These are phyloP conservation scores for Eugenia klotzschiana DNA, from an alignment of 441 rosid genomes.

Conservation along the genomic window DNA sequence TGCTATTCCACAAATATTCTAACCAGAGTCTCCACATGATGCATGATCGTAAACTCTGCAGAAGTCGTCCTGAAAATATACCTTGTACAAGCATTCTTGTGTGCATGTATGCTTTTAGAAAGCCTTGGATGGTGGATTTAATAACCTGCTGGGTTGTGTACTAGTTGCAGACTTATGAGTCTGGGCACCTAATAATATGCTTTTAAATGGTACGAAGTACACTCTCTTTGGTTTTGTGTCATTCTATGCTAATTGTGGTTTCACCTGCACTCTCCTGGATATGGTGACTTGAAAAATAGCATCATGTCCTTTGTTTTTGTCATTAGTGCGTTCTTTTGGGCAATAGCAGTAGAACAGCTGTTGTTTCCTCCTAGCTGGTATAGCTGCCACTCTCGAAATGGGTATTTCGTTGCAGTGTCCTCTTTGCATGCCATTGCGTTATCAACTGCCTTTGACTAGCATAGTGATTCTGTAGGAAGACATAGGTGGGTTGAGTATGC, in stretches of 20 bases:
- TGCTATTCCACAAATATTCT: not conserved
- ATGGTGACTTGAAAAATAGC: not conserved
- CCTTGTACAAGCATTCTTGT: not conserved
- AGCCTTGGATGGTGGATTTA: not conserved
- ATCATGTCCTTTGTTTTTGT: not conserved
- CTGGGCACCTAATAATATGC: not conserved
- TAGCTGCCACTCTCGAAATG: not conserved
- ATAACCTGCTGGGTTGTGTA: not conserved
- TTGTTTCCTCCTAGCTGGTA: not conserved
- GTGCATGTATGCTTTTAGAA: not conserved
- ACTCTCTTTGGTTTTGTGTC: not conserved
- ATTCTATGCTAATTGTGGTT: not conserved
- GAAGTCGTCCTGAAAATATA: not conserved
- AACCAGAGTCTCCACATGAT: not conserved
- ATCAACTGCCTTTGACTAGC: not conserved
- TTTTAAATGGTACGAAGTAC: not conserved
- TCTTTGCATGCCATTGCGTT: not conserved
- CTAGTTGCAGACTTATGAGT: not conserved
- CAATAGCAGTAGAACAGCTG: not conserved
- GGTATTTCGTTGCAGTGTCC: not conserved
- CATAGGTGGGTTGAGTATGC: constrained; percentile 96
- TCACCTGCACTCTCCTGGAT: not conserved
- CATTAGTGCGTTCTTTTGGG: not conserved
- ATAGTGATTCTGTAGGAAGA: constrained; percentile 40
- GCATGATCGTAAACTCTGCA: not conserved